Percentiles rank a stretch among this genome's conserved stretches.
Evolutionary conservation across 352 stramenopile species (phyloP).

Genomic region (Phytophthora lateralis): DNA sequence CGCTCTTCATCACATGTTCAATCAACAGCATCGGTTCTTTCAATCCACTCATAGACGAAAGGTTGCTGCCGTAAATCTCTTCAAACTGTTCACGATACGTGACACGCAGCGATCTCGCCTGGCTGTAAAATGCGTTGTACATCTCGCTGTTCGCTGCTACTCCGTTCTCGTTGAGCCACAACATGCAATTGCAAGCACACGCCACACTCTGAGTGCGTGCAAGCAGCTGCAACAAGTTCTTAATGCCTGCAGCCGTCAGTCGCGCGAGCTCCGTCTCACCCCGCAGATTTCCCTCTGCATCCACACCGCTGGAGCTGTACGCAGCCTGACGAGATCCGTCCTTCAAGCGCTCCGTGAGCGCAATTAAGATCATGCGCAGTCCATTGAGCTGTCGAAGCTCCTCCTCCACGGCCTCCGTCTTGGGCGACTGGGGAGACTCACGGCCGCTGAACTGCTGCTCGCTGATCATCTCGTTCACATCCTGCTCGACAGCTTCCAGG

Average conservation of each 20-base stretch:
- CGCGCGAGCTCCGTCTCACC: slow-evolving; percentile 74
- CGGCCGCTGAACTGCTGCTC: slow-evolving; percentile 51
- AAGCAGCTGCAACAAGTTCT: slow-evolving; percentile 74
- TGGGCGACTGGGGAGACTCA: slow-evolving; percentile 36
- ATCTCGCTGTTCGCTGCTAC: slow-evolving; percentile 49
- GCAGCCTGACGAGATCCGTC: slow-evolving; percentile 61
- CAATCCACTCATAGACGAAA: slow-evolving; percentile 55
- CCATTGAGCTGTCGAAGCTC: slow-evolving; percentile 69
- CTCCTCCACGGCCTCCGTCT: slow-evolving; percentile 44
- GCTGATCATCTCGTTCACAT: slow-evolving; percentile 55
- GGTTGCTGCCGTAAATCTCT: slow-evolving; percentile 57
- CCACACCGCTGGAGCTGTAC: slow-evolving; percentile 30
- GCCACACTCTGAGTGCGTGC: slow-evolving; percentile 61
- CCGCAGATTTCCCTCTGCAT: slow-evolving; percentile 42
- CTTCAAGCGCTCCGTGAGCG: slow-evolving; percentile 70
- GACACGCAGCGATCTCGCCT: slow-evolving; percentile 54
- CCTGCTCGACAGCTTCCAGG: slow-evolving; percentile 60
- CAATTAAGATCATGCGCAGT: slow-evolving; percentile 67
- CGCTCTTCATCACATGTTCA: slow-evolving; percentile 80
- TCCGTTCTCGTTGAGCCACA: slow-evolving; percentile 68
- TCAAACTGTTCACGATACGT: slow-evolving; percentile 74
- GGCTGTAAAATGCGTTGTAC: slow-evolving; percentile 74
- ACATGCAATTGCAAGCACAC: slow-evolving; percentile 63
- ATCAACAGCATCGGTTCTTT: slow-evolving; percentile 70
- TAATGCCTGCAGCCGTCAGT: slow-evolving; percentile 65